phyloP scores from a whole-genome alignment of 179 eudicot genomes.

The Silene vulgaris region DNA sequence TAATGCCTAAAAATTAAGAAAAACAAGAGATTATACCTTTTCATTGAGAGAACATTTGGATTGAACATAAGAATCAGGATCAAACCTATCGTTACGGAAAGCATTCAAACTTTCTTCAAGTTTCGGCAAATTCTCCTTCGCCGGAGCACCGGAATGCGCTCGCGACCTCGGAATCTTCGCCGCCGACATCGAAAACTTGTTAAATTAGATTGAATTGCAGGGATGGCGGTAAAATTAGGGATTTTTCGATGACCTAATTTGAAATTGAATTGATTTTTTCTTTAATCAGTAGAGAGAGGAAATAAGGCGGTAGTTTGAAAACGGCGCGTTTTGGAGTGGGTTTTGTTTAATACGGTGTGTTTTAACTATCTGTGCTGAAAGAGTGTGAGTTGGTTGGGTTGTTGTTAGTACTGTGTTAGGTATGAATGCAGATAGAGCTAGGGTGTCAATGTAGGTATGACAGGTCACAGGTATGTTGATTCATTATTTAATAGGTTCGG shows the following conservation, averaged over 20 bases:
- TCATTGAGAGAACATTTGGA: conserved; percentile 47
- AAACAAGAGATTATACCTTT: conserved; percentile 27
- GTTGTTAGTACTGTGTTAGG: background rate
- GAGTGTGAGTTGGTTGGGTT: background rate
- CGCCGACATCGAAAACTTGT: conserved; percentile 28
- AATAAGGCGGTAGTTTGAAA: conserved; percentile 8
- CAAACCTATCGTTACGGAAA: conserved; percentile 40
- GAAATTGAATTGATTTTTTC: background rate
- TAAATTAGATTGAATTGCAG: conserved; percentile 11
- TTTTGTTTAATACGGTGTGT: background rate
- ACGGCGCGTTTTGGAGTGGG: conserved; percentile 10
- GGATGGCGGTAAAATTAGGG: background rate
- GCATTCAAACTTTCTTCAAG: conserved; percentile 44
- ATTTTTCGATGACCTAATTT: conserved; percentile 9
- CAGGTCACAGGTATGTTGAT: too few relatives aligned
- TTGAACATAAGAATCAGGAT: conserved; percentile 44
- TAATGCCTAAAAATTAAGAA: background rate
- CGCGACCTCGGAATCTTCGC: conserved; percentile 38
- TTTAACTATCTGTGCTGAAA: background rate
- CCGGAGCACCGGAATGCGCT: conserved; percentile 34
- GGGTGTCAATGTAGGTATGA: too few relatives aligned
- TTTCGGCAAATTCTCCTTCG: conserved; percentile 44
- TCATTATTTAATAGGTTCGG: too few relatives aligned
- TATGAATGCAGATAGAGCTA: too few relatives aligned
- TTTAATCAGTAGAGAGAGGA: background rate